Evolutionary conservation across 1,284 basidiomycete genomes (phyloP).

Genomic region (Moesziomyces sp.): DNA sequence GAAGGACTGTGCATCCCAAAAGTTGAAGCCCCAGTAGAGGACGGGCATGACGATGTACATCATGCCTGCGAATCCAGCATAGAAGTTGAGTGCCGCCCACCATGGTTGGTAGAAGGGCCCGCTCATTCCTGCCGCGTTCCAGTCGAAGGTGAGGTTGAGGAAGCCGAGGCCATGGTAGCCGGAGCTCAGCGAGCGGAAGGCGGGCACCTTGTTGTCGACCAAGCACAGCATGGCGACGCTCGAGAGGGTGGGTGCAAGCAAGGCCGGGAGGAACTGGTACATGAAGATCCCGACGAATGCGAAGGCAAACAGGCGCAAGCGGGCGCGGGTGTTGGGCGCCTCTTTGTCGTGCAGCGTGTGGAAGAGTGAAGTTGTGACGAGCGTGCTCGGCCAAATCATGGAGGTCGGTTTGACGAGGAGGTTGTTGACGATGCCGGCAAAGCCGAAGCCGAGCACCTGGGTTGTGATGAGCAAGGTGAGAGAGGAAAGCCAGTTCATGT

Average conservation of each 20-base stretch:
- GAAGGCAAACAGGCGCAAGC: slow-evolving; percentile 70
- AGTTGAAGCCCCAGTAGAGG: slow-evolving; percentile 69
- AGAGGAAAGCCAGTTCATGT: slow-evolving; percentile 59
- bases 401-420: slow-evolving; percentile 65
- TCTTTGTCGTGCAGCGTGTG: slow-evolving; percentile 70
- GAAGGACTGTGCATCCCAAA: slow-evolving; percentile 69
- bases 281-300: slow-evolving; percentile 69
- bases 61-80: slow-evolving; percentile 67
- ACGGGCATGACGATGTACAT: slow-evolving; percentile 71
- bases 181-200: slow-evolving; percentile 70
- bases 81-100: slow-evolving; percentile 70
- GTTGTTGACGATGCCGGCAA: slow-evolving; percentile 65
- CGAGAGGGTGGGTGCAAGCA: slow-evolving; percentile 71
- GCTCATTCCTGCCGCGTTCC: slow-evolving; percentile 70
- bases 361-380: slow-evolving; percentile 71
- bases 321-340: slow-evolving; percentile 64
- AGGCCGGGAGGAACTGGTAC: slow-evolving; percentile 71
- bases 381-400: slow-evolving; percentile 70
- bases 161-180: slow-evolving; percentile 71
- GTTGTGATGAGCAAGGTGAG: slow-evolving; percentile 65
- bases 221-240: slow-evolving; percentile 71
- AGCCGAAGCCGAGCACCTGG: slow-evolving; percentile 66
- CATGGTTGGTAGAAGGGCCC: slow-evolving; percentile 71
- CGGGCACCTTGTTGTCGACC: slow-evolving; percentile 68
- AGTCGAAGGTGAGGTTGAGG: slow-evolving; percentile 71